Evolutionary conservation across 805 yeast genomes (phyloP).

Genomic region (Candida mattraensis): DNA sequence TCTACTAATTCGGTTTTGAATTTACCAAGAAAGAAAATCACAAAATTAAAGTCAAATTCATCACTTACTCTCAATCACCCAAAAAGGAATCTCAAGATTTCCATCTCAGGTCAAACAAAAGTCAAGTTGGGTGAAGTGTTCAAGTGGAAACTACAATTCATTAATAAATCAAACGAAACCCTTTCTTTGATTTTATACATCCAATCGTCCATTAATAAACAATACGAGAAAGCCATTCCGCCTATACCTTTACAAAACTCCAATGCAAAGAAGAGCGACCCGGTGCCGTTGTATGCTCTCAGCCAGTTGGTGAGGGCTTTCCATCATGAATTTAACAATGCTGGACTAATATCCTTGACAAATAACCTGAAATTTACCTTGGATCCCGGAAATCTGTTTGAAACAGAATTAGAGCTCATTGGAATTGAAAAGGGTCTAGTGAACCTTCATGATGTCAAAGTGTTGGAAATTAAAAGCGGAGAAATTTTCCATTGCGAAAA

Average conservation of each 20-base stretch:
- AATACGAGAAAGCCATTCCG: conserved; percentile 37
- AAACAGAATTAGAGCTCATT: conserved; percentile 57
- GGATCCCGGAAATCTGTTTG: conserved; percentile 62
- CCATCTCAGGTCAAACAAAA: conserved; percentile 62
- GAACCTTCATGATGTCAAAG: conserved; percentile 61
- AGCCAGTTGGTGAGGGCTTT: conserved; percentile 28
- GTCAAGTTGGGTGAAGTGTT: conserved; percentile 60
- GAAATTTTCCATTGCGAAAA: conserved; percentile 72
- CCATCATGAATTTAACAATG: conserved; percentile 40
- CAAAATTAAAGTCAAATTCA: conserved; percentile 23
- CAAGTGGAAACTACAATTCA: conserved; percentile 64
- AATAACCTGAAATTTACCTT: conserved; percentile 63
- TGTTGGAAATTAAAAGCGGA: conserved; percentile 62
- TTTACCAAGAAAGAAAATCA: conserved; percentile 21
- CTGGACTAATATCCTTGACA: conserved; percentile 62
- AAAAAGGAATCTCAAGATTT: conserved; percentile 42
- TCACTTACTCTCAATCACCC: conserved; percentile 21
- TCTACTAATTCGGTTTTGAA: conserved; percentile 20
- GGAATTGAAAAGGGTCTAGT: conserved; percentile 67
- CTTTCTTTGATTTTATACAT: conserved; percentile 53
- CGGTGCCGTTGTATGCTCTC: conserved; percentile 31
- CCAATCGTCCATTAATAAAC: conserved; percentile 36
- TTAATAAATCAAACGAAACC: conserved; percentile 54
- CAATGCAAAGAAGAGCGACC: conserved; percentile 21
- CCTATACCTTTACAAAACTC: conserved; percentile 33